A percentile compares a stretch with the other conserved stretches of the same genome.
These are phyloP conservation scores for Sporisorium scitamineum DNA, from an alignment of 1,284 basidiomycete species.

Conservation along the genomic window DNA sequence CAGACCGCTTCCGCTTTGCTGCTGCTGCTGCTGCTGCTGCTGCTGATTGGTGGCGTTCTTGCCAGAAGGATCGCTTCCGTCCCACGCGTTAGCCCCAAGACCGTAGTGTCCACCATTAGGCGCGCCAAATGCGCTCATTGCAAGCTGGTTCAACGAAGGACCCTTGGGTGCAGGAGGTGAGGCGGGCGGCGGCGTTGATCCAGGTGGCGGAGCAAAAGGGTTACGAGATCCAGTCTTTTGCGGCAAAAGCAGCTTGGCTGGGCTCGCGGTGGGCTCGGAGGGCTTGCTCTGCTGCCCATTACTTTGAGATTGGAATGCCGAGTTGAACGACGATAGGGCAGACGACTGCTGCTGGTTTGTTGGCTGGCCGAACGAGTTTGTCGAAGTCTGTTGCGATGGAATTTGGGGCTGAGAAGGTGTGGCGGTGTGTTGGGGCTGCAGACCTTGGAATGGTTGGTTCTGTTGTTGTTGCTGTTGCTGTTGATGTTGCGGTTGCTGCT, in stretches of 20 bases:
- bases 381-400: conserved; percentile 26
- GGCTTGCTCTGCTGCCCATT: conserved; percentile 67
- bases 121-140: conserved; percentile 72
- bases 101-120: conserved; percentile 55
- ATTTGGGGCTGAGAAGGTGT: conserved; percentile 51
- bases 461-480: conserved; percentile 37
- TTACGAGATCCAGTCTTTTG: conserved; percentile 95
- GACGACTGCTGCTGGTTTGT: conserved; percentile 30
- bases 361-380: conserved; percentile 14
- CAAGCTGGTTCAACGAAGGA: conserved; percentile 84
- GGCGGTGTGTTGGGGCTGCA: conserved; percentile 45
- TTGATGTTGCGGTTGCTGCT: conserved; percentile 13
- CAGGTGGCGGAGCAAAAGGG: conserved; percentile 84
- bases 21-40: conserved; percentile 23
- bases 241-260: conserved; percentile 76
- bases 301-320: conserved; percentile 72
- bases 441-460: conserved; percentile 18
- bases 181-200: conserved; percentile 71
- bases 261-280: neutral
- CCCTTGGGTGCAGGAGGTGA: conserved; percentile 75
- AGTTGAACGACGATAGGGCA: conserved; percentile 72
- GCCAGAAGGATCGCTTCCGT: conserved; percentile 37
- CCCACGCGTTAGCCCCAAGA: conserved; percentile 58
- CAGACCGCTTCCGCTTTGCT: conserved; percentile 10
- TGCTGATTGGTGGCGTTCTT: conserved; percentile 14